Percentiles rank a stretch among this genome's conserved stretches.
Conservation (phyloP, 495 filamentous ascomycete genomes). For the Mytilinidion resinicola region DNA sequence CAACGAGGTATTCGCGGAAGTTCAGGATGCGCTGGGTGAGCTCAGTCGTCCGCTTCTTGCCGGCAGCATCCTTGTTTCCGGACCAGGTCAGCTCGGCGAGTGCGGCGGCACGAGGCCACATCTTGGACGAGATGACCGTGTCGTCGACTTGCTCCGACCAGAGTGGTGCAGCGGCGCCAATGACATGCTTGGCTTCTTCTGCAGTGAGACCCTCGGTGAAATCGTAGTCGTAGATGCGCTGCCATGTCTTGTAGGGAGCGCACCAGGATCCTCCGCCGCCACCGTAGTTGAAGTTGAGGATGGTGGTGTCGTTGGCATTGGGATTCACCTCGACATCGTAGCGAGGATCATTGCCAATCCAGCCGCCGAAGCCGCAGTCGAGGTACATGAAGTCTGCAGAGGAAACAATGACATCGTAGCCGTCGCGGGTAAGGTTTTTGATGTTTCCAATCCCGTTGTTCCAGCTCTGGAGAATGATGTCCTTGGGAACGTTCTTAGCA, state of each 20-base stretch:
- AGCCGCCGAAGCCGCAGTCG: conserved; percentile 51
- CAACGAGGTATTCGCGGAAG: conserved; percentile 53
- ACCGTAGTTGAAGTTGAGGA: conserved; percentile 49
- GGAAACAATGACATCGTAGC: conserved; percentile 52
- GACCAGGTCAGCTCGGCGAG: conserved; percentile 51
- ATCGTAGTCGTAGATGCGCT: conserved; percentile 56
- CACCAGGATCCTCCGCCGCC: conserved; percentile 53
- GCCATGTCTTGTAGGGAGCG: conserved; percentile 55
- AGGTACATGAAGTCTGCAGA: conserved; percentile 51
- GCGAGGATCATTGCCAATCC: conserved; percentile 48
- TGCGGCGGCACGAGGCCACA: conserved; percentile 53
- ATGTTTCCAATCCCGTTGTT: conserved; percentile 49
- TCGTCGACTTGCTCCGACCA: conserved; percentile 54
- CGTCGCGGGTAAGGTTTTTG: conserved; percentile 44
- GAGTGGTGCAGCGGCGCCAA: conserved; percentile 47
- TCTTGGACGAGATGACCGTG: conserved; percentile 41
- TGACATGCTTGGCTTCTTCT: conserved; percentile 41
- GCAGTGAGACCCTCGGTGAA: conserved; percentile 47
- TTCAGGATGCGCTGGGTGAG: conserved; percentile 52
- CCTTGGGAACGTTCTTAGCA: conserved; percentile 43
- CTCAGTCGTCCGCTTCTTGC: conserved; percentile 45
- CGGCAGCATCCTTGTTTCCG: conserved; percentile 45
- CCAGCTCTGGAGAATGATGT: conserved; percentile 52
- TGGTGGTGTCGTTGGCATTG: conserved; percentile 28
- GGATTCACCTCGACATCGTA: conserved; percentile 49